Evolutionary conservation across 257 asterid genomes (phyloP).

Genomic region (Nicotiana benthamiana): DNA sequence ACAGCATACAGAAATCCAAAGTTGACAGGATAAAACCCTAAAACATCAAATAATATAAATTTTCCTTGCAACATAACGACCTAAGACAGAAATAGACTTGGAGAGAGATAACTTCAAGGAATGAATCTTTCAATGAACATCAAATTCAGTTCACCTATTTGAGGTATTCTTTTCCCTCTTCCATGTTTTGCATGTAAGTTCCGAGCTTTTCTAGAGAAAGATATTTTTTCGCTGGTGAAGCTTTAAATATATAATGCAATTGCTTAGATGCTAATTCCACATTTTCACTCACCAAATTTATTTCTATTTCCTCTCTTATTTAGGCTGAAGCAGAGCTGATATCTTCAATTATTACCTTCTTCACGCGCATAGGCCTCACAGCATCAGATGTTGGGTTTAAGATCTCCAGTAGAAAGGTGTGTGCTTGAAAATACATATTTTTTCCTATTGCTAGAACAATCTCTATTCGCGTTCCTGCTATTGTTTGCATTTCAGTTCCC

Average conservation of each 20-base stretch:
- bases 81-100: background rate
- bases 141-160: background rate
- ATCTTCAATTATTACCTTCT: conserved; percentile 74
- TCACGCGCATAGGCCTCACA: conserved; percentile 94
- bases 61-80: background rate
- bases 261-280: background rate
- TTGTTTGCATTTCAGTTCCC: background rate
- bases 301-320: background rate
- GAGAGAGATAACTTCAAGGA: background rate
- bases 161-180: background rate
- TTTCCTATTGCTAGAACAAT: background rate
- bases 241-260: background rate
- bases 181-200: background rate
- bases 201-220: background rate
- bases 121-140: background rate
- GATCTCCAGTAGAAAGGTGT: conserved; percentile 89
- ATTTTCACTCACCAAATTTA: background rate
- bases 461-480: background rate
- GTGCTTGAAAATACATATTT: background rate
- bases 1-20: background rate
- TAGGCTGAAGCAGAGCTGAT: conserved; percentile 99
- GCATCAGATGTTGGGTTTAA: conserved; percentile 94
- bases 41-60: background rate
- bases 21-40: background rate
- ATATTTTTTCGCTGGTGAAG: background rate